phyloP scores from a whole-genome alignment of 495 filamentous ascomycete species.

The Thermothielavioides terrestris region DNA sequence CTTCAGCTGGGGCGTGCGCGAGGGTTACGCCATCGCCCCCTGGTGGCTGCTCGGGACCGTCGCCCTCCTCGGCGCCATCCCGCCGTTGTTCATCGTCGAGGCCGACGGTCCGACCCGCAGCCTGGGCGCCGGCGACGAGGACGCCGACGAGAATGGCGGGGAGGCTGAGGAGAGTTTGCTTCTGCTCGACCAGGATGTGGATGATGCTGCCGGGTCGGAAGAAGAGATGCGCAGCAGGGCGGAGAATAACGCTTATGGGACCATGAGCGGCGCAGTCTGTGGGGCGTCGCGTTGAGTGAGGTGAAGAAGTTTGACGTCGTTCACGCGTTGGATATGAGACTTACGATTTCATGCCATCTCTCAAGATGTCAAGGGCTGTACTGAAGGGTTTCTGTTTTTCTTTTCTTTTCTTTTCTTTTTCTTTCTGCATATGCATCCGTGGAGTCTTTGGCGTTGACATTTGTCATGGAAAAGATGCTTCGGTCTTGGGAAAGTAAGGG shows the following conservation, averaged over 20 bases:
- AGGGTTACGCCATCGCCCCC: slow-evolving; percentile 62
- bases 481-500: too few species aligned
- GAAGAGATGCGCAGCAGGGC: not conserved
- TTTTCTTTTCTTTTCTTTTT: too few species aligned
- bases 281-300: too few species aligned
- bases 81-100: slow-evolving; percentile 64
- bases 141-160: slow-evolving; percentile 30
- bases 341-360: too few species aligned
- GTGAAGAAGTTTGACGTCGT: not conserved
- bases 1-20: slow-evolving; percentile 62
- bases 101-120: slow-evolving; percentile 57
- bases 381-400: too few species aligned
- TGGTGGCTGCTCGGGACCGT: slow-evolving; percentile 67
- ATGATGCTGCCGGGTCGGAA: not conserved
- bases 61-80: slow-evolving; percentile 52
- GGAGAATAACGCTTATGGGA: not conserved
- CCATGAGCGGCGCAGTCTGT: not conserved
- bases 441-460: too few species aligned
- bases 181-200: too few species aligned
- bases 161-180: slow-evolving; percentile 3
- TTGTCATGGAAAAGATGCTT: too few species aligned
- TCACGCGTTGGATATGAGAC: not conserved
- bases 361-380: not conserved
- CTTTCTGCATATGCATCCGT: too few species aligned
- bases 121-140: slow-evolving; percentile 23